A percentile compares a stretch with the other conserved stretches of the same genome.
Evolutionary conservation across 2,329 filamentous ascomycete genomes (phyloP).

Genomic region (Talaromyces sp.): DNA sequence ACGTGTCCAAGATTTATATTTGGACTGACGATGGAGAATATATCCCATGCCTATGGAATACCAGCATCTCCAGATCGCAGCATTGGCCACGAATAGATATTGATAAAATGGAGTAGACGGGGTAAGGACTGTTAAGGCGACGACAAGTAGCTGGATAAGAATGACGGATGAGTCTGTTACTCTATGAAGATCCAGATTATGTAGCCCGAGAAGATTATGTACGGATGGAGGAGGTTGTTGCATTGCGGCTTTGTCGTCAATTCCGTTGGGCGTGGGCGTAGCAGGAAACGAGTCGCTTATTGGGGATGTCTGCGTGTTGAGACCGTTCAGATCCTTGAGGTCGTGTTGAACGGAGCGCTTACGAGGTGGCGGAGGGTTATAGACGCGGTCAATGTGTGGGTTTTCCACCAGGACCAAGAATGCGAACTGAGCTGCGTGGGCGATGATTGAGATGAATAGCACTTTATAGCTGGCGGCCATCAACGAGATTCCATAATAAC

Average conservation of each 20-base stretch:
- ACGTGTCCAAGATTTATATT: conserved; percentile 89
- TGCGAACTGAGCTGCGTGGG: conserved; percentile 89
- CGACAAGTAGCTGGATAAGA: conserved; percentile 72
- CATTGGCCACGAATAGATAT: conserved; percentile 76
- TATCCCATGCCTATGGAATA: conserved; percentile 84
- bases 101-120: conserved; percentile 75
- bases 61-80: conserved; percentile 82
- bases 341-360: conserved; percentile 47
- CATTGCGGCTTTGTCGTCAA: conserved; percentile 36
- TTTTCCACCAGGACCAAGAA: conserved; percentile 93
- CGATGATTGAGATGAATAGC: conserved; percentile 91
- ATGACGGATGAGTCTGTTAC: conserved; percentile 80
- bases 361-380: conserved; percentile 79
- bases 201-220: conserved; percentile 78
- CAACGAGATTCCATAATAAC: conserved; percentile 96
- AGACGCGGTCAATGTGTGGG: conserved; percentile 96
- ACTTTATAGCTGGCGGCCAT: conserved; percentile 98
- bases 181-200: conserved; percentile 84
- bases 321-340: conserved; percentile 1
- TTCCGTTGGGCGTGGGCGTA: conserved; percentile 8
- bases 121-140: conserved; percentile 69
- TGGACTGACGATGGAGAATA: conserved; percentile 81
- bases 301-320: conserved; percentile 12
- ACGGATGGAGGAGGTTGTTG: conserved; percentile 66
- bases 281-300: conserved; percentile 19